phyloP scores from a whole-genome alignment of 139 green algal genomes.

The Coccomyxa sp. region DNA sequence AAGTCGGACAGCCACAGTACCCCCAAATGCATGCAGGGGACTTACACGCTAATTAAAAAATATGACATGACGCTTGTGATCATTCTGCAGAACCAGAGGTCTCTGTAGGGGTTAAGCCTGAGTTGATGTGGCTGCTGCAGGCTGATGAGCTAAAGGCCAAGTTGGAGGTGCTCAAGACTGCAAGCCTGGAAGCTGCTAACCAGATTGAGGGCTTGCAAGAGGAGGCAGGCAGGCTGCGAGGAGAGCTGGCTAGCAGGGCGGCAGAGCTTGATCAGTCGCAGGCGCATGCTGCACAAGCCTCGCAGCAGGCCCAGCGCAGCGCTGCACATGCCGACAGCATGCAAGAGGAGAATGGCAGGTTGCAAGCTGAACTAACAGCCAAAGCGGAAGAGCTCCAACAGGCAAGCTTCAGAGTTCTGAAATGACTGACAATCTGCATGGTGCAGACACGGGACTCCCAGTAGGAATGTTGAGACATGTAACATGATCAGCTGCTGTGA shows the following conservation, averaged over 20 bases:
- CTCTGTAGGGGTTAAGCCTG: background rate
- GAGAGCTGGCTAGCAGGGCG: background rate
- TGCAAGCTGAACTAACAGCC: too few relatives aligned
- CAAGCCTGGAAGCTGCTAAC: background rate
- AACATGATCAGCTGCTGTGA: too few relatives aligned
- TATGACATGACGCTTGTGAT: background rate
- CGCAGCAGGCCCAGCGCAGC: too few relatives aligned
- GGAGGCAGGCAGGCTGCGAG: background rate
- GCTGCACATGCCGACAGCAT: too few relatives aligned
- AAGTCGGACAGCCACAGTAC: background rate
- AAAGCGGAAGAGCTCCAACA: too few relatives aligned
- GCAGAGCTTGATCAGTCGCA: background rate
- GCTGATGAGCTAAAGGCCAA: background rate
- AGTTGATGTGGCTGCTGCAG: background rate
- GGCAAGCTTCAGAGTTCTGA: too few relatives aligned
- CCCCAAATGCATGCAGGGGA: background rate
- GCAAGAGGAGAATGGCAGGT: too few relatives aligned
- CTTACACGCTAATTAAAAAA: too few relatives aligned
- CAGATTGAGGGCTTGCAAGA: background rate
- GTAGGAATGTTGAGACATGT: too few relatives aligned
- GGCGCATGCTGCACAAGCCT: background rate
- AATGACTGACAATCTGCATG: too few relatives aligned
- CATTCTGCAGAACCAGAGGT: background rate
- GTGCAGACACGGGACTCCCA: too few relatives aligned
- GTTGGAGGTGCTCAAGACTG: background rate